A percentile compares a stretch with the other conserved stretches of the same genome.
Conservation (phyloP, 2,329 filamentous ascomycete species). For the Orbilia javanica region DNA sequence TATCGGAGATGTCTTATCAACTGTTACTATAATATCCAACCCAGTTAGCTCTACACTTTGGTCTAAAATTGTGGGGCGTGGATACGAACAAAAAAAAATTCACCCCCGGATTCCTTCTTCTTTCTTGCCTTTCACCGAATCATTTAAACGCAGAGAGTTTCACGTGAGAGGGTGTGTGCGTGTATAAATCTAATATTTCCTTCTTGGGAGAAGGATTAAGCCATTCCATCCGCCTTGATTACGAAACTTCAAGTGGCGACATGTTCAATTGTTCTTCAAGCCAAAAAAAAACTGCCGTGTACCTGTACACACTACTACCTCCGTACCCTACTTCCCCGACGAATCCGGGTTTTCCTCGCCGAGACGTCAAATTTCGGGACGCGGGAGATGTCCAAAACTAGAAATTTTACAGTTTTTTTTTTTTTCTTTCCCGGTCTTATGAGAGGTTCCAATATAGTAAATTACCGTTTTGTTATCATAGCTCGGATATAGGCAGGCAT, state of each 20-base stretch:
- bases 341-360: not conserved
- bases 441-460: conserved; percentile 22
- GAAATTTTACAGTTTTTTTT: conserved; percentile 20
- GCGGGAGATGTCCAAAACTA: conserved; percentile 9
- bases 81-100: conserved; percentile 41
- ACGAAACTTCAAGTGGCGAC: not conserved
- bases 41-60: conserved; percentile 1
- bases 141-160: conserved; percentile 51
- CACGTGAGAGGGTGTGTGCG: conserved; percentile 54
- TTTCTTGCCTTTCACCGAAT: conserved; percentile 7
- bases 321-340: not conserved
- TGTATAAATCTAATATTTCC: conserved; percentile 5
- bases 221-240: conserved; percentile 24
- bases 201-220: not conserved
- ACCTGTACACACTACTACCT: not conserved
- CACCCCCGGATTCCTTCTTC: conserved; percentile 21
- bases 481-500: conserved; percentile 7
- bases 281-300: not conserved
- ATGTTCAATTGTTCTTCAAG: not conserved
- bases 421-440: too few species aligned
- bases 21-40: not conserved
- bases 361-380: conserved; percentile 39
- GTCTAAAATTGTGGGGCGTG: conserved; percentile 35
- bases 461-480: conserved; percentile 28
- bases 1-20: conserved; percentile 25